A percentile compares a stretch with the other conserved stretches of the same genome.
Conservation (phyloP, 306 rosid species). For the Dalbergia cultrata region DNA sequence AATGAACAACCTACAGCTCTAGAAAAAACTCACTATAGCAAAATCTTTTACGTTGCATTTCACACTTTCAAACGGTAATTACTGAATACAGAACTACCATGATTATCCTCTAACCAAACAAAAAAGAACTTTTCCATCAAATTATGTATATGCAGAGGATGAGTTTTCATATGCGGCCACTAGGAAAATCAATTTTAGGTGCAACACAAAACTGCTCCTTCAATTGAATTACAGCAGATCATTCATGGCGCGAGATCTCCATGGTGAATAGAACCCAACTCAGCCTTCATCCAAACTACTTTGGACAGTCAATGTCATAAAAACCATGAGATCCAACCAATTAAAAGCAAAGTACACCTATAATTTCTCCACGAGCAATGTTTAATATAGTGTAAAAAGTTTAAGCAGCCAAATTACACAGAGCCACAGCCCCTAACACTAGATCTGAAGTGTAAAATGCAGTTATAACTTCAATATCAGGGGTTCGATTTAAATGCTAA, state of each 20-base stretch:
- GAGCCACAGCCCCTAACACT: background rate
- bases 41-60: background rate
- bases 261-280: constrained; percentile 11
- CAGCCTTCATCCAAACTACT: background rate
- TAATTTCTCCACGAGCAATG: background rate
- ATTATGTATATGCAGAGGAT: background rate
- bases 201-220: background rate
- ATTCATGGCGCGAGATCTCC: background rate
- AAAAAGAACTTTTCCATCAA: background rate
- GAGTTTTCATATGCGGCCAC: background rate
- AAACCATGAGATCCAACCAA: background rate
- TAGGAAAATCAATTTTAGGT: constrained; percentile 17
- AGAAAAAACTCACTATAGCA: background rate
- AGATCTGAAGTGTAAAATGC: constrained; percentile 28
- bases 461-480: background rate
- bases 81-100: background rate
- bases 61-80: background rate
- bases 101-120: background rate
- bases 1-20: background rate
- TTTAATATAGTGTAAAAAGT: constrained; percentile 14
- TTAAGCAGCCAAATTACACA: constrained; percentile 23
- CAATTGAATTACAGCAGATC: constrained; percentile 23
- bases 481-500: constrained; percentile 14
- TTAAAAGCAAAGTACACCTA: background rate
- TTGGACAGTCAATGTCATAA: constrained; percentile 17